phyloP scores from a whole-genome alignment of 352 stramenopile species.

The Phytophthora cajani region DNA sequence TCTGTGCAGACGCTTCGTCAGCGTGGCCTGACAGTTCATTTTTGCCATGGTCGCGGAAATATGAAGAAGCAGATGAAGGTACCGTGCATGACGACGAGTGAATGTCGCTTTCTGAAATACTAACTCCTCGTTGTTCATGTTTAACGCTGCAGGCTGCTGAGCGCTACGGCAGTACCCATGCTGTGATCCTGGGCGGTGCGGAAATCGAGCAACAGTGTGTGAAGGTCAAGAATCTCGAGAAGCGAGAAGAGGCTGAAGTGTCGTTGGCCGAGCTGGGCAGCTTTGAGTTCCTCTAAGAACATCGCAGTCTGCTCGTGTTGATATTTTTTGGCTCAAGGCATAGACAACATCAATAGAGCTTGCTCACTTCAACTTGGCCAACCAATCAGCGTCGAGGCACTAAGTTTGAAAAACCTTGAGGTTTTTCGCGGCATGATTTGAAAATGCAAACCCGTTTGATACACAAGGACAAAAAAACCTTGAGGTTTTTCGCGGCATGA shows the following conservation, averaged over 20 bases:
- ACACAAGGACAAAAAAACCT: not conserved
- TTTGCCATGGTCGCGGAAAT: constrained; percentile 77
- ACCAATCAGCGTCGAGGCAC: not conserved
- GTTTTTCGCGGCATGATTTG: constrained; percentile 15
- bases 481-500: constrained; percentile 7
- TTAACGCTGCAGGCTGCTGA: constrained; percentile 60
- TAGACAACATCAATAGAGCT: not conserved
- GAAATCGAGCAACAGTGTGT: constrained; percentile 69
- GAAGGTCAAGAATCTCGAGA: constrained; percentile 81
- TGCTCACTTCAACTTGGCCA: not conserved
- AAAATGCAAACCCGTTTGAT: constrained; percentile 7
- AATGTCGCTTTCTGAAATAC: not conserved
- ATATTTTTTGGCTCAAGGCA: too few species aligned
- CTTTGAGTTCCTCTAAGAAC: constrained; percentile 44
- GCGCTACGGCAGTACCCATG: constrained; percentile 66
- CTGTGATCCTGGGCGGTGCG: constrained; percentile 76
- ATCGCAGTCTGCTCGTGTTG: not conserved
- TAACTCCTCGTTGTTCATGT: not conserved
- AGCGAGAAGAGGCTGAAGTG: constrained; percentile 61
- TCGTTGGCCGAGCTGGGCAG: constrained; percentile 35
- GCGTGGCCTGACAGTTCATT: constrained; percentile 75
- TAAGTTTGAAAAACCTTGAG: not conserved
- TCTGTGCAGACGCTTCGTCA: constrained; percentile 57
- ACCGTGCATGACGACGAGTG: not conserved
- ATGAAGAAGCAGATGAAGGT: constrained; percentile 93